Conservation (phyloP, 2,329 filamentous ascomycete species). For the Epichloe sibirici region DNA sequence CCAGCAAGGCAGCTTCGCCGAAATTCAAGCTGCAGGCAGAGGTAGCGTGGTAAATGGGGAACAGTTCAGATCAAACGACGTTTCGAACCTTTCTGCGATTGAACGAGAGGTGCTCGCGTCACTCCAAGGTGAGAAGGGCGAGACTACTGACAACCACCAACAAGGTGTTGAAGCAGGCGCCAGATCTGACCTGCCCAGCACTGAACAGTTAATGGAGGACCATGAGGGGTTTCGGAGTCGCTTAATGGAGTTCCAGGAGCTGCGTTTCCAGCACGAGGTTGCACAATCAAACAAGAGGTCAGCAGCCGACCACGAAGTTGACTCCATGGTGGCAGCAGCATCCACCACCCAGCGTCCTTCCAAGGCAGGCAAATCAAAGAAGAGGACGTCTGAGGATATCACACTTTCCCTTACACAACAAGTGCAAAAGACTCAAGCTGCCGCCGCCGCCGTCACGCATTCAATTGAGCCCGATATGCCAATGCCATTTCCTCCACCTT, state of each 20-base stretch:
- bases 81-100: conserved; percentile 48
- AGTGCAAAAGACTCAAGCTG: conserved; percentile 60
- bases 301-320: background rate
- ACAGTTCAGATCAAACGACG: conserved; percentile 58
- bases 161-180: conserved; percentile 21
- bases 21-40: conserved; percentile 31
- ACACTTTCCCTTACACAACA: conserved; percentile 66
- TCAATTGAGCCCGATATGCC: conserved; percentile 51
- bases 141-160: conserved; percentile 3
- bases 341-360: conserved; percentile 5
- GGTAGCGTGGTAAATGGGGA: conserved; percentile 28
- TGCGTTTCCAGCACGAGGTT: conserved; percentile 61
- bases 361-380: conserved; percentile 15
- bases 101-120: conserved; percentile 42
- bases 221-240: conserved; percentile 54
- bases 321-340: background rate
- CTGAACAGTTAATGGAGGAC: conserved; percentile 40
- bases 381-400: conserved; percentile 21
- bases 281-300: conserved; percentile 23
- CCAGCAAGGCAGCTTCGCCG: conserved; percentile 53
- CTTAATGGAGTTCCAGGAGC: conserved; percentile 70
- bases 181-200: conserved; percentile 35
- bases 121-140: conserved; percentile 11
- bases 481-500: conserved; percentile 61
- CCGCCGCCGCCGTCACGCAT: conserved; percentile 30